Percentiles rank a stretch among this genome's conserved stretches.
These are phyloP conservation scores for Cutaneotrichosporon dermatis DNA, from an alignment of 1,284 basidiomycete species.

Conservation along the genomic window DNA sequence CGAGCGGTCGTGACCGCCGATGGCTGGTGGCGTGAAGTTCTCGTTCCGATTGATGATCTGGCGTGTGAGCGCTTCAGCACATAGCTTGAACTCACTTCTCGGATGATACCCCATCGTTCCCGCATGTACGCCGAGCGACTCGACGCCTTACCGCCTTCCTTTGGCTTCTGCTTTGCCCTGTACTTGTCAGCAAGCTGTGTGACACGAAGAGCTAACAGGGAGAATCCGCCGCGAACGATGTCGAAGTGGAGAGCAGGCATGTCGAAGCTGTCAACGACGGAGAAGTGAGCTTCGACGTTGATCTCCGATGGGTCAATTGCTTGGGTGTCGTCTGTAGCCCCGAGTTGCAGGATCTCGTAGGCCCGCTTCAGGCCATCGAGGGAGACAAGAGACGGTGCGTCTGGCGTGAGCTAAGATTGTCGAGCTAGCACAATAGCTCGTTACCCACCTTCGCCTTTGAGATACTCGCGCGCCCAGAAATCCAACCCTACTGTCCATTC, in stretches of 20 bases:
- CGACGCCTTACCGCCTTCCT: constrained; percentile 70
- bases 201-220: constrained; percentile 15
- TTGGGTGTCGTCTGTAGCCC: constrained; percentile 54
- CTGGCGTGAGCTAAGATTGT: constrained; percentile 15
- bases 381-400: constrained; percentile 36
- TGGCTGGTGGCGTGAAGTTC: constrained; percentile 88
- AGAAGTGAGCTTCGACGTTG: constrained; percentile 79
- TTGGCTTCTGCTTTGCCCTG: constrained; percentile 55
- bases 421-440: too few relatives aligned
- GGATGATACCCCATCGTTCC: constrained; percentile 79
- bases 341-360: constrained; percentile 73
- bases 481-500: constrained; percentile 62
- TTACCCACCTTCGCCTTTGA: constrained; percentile 76
- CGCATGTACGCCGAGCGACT: constrained; percentile 70
- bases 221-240: constrained; percentile 56
- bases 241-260: constrained; percentile 94
- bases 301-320: constrained; percentile 57
- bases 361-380: constrained; percentile 64
- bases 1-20: constrained; percentile 77
- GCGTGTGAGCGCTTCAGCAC: neutral
- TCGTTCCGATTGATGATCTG: constrained; percentile 78
- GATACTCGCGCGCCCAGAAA: constrained; percentile 79
- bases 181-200: neutral
- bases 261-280: constrained; percentile 82
- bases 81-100: constrained; percentile 55